phyloP scores from a whole-genome alignment of 345 rosid species.

The Linum tenue region DNA sequence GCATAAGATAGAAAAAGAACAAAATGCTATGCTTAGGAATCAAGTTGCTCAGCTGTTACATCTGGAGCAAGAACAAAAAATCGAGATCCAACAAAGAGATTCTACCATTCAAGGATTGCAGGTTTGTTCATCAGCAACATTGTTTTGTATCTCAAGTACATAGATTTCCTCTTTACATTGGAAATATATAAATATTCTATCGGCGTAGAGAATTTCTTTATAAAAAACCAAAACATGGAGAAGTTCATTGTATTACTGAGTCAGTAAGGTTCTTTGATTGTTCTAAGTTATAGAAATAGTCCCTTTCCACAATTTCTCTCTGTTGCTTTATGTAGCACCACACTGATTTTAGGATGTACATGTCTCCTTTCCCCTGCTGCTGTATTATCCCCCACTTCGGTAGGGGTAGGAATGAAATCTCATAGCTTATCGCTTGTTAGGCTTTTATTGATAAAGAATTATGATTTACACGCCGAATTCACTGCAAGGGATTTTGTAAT shows the following conservation, averaged over 20 bases:
- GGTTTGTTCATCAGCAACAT: constrained; percentile 30
- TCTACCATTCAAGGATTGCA: constrained; percentile 64
- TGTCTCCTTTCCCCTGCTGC: not conserved
- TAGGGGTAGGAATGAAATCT: not conserved
- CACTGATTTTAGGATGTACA: not conserved
- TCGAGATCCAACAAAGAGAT: constrained; percentile 64
- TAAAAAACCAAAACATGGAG: too few species aligned
- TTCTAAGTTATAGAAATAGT: not conserved
- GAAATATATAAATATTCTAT: too few species aligned
- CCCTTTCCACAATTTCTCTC: too few species aligned
- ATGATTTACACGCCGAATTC: constrained; percentile 6
- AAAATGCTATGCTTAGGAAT: constrained; percentile 75
- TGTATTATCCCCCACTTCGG: not conserved
- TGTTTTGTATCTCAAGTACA: not conserved
- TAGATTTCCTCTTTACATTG: not conserved
- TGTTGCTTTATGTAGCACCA: not conserved
- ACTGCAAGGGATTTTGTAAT: constrained; percentile 7
- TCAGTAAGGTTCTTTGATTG: not conserved
- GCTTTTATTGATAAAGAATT: constrained; percentile 6
- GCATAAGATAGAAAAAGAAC: constrained; percentile 80
- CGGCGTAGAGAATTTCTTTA: not conserved
- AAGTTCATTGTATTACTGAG: not conserved
- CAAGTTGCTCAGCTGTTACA: constrained; percentile 74
- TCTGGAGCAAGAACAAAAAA: constrained; percentile 68
- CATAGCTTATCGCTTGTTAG: not conserved